A percentile compares a stretch with the other conserved stretches of the same genome.
Evolutionary conservation across 2,329 filamentous ascomycete species (phyloP).

Genomic region (Diaporthe sp.): DNA sequence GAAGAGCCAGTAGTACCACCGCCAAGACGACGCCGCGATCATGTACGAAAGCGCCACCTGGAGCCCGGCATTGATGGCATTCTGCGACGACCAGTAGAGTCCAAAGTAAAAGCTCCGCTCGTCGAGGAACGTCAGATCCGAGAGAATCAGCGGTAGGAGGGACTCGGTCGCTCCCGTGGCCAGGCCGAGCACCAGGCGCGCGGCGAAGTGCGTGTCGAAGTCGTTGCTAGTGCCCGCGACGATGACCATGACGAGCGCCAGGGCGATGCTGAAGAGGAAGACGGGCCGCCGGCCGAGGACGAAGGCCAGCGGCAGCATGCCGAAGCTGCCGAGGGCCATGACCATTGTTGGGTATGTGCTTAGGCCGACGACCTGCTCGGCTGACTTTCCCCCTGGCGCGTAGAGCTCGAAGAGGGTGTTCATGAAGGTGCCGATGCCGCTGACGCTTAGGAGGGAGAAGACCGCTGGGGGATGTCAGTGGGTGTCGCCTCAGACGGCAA

Average conservation of each 20-base stretch:
- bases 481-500: fast-evolving
- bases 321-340: slow-evolving; percentile 9
- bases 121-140: not conserved
- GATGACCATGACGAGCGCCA: not conserved
- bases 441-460: slow-evolving; percentile 8
- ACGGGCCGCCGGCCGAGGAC: not conserved
- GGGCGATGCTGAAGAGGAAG: not conserved
- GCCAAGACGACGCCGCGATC: not conserved
- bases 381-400: not conserved
- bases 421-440: slow-evolving; percentile 3
- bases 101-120: slow-evolving; percentile 5
- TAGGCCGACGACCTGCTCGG: slow-evolving; percentile 16
- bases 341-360: not conserved
- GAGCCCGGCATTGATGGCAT: not conserved
- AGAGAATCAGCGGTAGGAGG: not conserved
- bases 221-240: not conserved
- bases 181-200: not conserved
- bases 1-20: slow-evolving; percentile 3
- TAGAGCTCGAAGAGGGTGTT: slow-evolving; percentile 10
- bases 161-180: not conserved
- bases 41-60: slow-evolving; percentile 9
- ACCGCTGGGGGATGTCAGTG: not conserved
- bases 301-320: not conserved
- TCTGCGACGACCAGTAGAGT: not conserved
- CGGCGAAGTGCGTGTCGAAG: slow-evolving; percentile 1